phyloP scores from a whole-genome alignment of 176 grass and related monocot species.

The Oryza rufipogon region DNA sequence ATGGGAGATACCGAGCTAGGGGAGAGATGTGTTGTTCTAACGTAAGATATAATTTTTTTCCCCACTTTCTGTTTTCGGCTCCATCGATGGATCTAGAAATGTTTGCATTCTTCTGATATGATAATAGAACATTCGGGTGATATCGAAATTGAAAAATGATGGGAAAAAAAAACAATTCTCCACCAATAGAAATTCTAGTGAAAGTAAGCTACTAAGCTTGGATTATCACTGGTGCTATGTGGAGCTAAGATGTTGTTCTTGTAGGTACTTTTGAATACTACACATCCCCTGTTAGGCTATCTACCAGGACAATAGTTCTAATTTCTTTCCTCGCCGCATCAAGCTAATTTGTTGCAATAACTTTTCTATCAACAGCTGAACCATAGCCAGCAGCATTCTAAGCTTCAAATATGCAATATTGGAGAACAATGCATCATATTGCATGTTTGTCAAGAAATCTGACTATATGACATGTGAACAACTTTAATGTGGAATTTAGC shows the following conservation, averaged over 20 bases:
- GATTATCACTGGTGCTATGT: not conserved
- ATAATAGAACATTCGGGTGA: not conserved
- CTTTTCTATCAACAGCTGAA: not conserved
- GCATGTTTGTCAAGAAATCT: not conserved
- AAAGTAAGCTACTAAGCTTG: conserved; percentile 7
- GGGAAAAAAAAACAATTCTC: not conserved
- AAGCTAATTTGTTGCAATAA: conserved; percentile 10
- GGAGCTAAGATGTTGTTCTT: not conserved
- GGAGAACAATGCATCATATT: not conserved
- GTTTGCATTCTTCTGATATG: not conserved
- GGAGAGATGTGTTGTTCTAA: conserved; percentile 64
- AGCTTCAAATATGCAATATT: not conserved
- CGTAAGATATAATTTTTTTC: conserved; percentile 41
- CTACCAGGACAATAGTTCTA: not conserved
- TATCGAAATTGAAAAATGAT: not conserved
- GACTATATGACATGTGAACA: conserved; percentile 12
- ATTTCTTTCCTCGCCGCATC: not conserved
- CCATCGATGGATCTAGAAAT: not conserved
- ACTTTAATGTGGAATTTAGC: conserved; percentile 30
- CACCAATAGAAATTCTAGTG: not conserved
- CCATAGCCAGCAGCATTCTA: not conserved
- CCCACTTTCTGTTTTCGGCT: not conserved
- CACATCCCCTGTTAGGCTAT: not conserved
- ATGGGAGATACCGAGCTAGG: conserved; percentile 73
- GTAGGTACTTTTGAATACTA: not conserved